Conservation (phyloP, 352 stramenopile species). For the Thalassiosira oceanica region DNA sequence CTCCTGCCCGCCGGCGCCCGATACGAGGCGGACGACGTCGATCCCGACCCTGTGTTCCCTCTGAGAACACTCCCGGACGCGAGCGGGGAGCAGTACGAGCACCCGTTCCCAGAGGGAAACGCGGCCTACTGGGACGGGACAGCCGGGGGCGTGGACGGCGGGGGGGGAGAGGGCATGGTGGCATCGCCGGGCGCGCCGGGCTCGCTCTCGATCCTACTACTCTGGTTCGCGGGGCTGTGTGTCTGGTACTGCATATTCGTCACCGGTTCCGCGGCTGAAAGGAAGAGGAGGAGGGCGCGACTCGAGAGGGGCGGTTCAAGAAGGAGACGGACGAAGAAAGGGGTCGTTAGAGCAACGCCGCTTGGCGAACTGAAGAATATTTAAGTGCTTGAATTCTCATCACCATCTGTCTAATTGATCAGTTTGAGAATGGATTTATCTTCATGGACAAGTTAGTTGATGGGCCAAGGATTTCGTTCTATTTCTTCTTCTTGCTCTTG, state of each 20-base stretch:
- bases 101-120: constrained; percentile 35
- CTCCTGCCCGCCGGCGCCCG: constrained; percentile 57
- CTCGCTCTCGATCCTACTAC: constrained; percentile 32
- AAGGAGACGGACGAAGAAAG: too few relatives aligned
- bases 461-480: too few relatives aligned
- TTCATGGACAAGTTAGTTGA: too few relatives aligned
- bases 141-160: constrained; percentile 18
- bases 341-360: too few relatives aligned
- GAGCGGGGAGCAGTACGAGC: constrained; percentile 38
- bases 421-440: too few relatives aligned
- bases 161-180: not conserved
- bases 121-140: constrained; percentile 21
- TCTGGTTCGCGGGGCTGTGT: constrained; percentile 41
- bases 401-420: too few relatives aligned
- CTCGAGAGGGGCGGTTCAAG: too few relatives aligned
- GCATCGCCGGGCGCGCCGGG: constrained; percentile 32
- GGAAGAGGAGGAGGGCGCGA: too few relatives aligned
- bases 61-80: constrained; percentile 57
- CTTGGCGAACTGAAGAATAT: too few relatives aligned
- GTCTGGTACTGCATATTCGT: constrained; percentile 50
- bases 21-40: constrained; percentile 72
- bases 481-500: too few relatives aligned
- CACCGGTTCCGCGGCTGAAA: too few relatives aligned
- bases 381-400: too few relatives aligned
- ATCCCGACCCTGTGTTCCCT: constrained; percentile 74